phyloP scores from a whole-genome alignment of 2,329 filamentous ascomycete species.

The Rhynchosporium graminicola region DNA sequence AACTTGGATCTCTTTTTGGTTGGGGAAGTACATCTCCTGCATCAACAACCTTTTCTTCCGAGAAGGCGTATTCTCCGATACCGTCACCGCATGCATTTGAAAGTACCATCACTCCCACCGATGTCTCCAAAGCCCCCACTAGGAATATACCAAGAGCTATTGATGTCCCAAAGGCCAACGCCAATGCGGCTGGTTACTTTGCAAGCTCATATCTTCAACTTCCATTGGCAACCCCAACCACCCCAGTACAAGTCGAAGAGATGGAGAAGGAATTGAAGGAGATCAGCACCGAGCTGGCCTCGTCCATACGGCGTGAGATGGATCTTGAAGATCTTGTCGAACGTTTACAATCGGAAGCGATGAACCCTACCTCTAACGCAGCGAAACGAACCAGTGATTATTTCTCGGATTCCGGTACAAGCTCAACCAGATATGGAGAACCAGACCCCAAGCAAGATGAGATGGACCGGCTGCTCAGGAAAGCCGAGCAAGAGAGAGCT shows the following conservation, averaged over 20 bases:
- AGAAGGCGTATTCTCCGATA: slow-evolving; percentile 56
- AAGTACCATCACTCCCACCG: slow-evolving; percentile 35
- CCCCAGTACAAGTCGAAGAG: slow-evolving; percentile 68
- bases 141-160: slow-evolving; percentile 43
- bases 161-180: slow-evolving; percentile 41
- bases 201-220: slow-evolving; percentile 37
- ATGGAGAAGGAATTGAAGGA: slow-evolving; percentile 93
- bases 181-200: slow-evolving; percentile 45
- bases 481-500: slow-evolving; percentile 88
- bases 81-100: slow-evolving; percentile 53
- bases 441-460: slow-evolving; percentile 66
- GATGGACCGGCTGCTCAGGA: slow-evolving; percentile 78
- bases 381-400: slow-evolving; percentile 89
- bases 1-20: slow-evolving; percentile 66
- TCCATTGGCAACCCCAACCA: slow-evolving; percentile 41
- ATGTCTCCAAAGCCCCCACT: slow-evolving; percentile 30
- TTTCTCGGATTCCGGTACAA: slow-evolving; percentile 93
- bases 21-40: slow-evolving; percentile 59
- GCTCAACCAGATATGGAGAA: slow-evolving; percentile 71
- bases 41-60: slow-evolving; percentile 64
- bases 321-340: slow-evolving; percentile 95
- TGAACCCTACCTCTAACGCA: slow-evolving; percentile 52
- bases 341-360: slow-evolving; percentile 75
- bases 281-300: slow-evolving; percentile 88
- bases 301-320: slow-evolving; percentile 92